A percentile compares a stretch with the other conserved stretches of the same genome.
phyloP scores from a whole-genome alignment of 306 rosid species.

The Astragalus glycyphyllos region DNA sequence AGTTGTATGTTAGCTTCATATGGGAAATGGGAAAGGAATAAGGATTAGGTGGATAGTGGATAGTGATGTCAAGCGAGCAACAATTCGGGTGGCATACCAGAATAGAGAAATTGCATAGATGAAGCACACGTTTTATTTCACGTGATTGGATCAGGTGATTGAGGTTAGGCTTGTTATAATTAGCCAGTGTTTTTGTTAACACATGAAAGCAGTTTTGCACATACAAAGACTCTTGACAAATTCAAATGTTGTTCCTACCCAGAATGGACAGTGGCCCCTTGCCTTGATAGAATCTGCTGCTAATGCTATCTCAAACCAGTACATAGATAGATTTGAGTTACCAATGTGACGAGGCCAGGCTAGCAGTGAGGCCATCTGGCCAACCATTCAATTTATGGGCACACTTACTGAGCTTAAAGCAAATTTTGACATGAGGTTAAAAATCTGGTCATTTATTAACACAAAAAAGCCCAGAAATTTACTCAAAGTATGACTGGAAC shows the following conservation, averaged over 20 bases:
- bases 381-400: not conserved
- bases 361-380: not conserved
- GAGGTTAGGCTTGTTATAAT: not conserved
- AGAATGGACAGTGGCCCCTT: not conserved
- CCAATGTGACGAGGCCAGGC: not conserved
- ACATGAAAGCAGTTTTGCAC: not conserved
- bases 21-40: not conserved
- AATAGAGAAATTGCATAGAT: not conserved
- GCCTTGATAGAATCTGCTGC: not conserved
- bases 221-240: not conserved
- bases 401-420: too few species aligned
- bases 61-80: not conserved
- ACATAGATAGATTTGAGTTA: not conserved
- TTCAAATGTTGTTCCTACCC: not conserved
- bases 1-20: not conserved
- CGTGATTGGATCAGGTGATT: not conserved
- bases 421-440: too few species aligned
- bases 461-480: too few species aligned
- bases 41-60: not conserved
- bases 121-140: conserved; percentile 27
- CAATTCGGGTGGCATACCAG: not conserved
- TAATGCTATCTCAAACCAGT: not conserved
- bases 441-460: too few species aligned
- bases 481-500: too few species aligned
- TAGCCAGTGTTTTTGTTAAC: not conserved